Evolutionary conservation across 2,329 filamentous ascomycete genomes (phyloP).

Genomic region (Didymellaceae sp.): DNA sequence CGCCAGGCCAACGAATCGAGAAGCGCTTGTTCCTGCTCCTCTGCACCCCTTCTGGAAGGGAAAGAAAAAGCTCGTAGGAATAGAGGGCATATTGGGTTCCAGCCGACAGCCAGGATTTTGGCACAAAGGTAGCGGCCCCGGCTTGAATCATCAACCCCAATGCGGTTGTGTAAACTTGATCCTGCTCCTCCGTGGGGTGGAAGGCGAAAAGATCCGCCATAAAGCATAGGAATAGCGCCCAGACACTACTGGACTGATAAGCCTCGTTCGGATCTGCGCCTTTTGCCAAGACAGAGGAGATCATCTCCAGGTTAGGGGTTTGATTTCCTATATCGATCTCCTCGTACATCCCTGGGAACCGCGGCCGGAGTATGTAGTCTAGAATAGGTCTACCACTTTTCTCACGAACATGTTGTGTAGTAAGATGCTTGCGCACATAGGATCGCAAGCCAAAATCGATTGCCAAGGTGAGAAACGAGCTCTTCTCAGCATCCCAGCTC

Average conservation of each 20-base stretch:
- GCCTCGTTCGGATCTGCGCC: background rate
- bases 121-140: background rate
- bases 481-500: background rate
- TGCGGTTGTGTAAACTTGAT: background rate
- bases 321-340: background rate
- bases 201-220: background rate
- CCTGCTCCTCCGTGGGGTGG: background rate
- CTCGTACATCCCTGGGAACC: background rate
- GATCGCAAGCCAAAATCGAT: background rate
- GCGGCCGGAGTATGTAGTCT: background rate
- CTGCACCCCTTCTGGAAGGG: background rate
- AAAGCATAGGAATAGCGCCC: background rate
- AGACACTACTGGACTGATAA: background rate
- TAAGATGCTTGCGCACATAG: background rate
- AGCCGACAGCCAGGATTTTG: background rate
- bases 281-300: background rate
- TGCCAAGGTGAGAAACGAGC: background rate
- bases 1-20: background rate
- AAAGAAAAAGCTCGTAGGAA: background rate
- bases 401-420: background rate
- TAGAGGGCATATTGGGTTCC: background rate
- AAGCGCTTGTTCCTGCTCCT: background rate
- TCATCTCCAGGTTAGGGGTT: background rate
- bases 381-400: background rate
- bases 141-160: background rate